Evolutionary conservation across 2,329 filamentous ascomycete species (phyloP).

Genomic region (Epichloe sp.): DNA sequence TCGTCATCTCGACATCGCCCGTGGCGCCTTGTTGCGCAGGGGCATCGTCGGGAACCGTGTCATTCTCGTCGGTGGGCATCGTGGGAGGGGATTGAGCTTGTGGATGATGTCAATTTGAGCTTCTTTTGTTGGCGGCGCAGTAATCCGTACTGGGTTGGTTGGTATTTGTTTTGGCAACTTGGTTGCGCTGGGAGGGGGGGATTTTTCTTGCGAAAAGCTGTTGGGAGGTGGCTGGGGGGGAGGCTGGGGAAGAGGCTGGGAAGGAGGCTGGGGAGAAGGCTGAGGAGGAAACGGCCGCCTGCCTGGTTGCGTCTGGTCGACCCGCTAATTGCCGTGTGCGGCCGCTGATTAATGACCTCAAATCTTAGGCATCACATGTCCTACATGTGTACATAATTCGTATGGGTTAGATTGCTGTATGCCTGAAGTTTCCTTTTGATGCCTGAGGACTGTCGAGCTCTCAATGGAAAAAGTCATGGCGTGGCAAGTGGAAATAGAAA

Average conservation of each 20-base stretch:
- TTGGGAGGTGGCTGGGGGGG: not conserved
- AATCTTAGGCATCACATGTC: too few relatives aligned
- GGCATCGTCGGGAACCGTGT: conserved; percentile 7
- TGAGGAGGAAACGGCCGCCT: too few relatives aligned
- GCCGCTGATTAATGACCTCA: too few relatives aligned
- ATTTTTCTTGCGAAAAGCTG: not conserved
- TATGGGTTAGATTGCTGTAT: too few relatives aligned
- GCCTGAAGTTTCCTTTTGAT: too few relatives aligned
- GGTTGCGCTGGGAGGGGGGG: not conserved
- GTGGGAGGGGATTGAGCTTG: not conserved
- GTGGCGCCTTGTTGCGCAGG: conserved; percentile 13
- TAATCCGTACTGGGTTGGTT: not conserved
- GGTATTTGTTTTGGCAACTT: not conserved
- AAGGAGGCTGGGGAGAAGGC: too few relatives aligned
- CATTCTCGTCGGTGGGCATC: not conserved
- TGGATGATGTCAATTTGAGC: not conserved
- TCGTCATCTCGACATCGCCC: conserved; percentile 28
- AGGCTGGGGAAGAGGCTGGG: not conserved
- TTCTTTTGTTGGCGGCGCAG: not conserved
- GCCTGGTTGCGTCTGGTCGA: too few relatives aligned
- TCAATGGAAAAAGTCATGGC: too few relatives aligned
- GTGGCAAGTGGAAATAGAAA: too few relatives aligned
- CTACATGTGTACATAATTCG: too few relatives aligned
- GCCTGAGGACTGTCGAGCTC: too few relatives aligned
- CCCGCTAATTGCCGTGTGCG: too few relatives aligned